Conservation (phyloP, 495 filamentous ascomycete genomes). For the Chaetomium cochliodes region DNA sequence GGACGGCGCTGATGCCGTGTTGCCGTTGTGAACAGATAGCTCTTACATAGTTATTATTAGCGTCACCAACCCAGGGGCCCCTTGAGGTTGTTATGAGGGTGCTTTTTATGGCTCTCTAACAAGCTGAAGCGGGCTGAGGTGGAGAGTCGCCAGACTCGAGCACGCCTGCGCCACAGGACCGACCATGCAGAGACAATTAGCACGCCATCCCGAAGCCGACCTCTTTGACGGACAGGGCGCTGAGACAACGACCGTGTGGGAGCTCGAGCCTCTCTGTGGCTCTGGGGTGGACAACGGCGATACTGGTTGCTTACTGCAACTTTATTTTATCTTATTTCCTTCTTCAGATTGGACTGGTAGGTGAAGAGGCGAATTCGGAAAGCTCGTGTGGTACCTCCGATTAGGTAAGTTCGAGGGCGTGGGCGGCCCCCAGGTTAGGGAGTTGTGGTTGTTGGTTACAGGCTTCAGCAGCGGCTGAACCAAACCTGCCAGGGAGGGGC, state of each 20-base stretch:
- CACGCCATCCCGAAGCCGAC: conserved; percentile 15
- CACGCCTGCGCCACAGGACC: not conserved
- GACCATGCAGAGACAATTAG: conserved; percentile 3
- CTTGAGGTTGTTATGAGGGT: no score
- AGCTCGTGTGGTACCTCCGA: not conserved
- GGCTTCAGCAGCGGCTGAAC: conserved; percentile 6
- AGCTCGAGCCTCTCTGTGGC: not conserved
- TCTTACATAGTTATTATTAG: no score
- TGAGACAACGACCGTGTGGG: not conserved
- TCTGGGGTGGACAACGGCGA: not conserved
- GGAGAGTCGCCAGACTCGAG: not conserved
- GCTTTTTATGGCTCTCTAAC: not conserved
- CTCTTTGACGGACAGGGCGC: not conserved
- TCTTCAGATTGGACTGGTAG: no score
- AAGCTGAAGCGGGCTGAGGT: not conserved
- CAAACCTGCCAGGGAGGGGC: not conserved
- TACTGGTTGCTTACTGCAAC: not conserved
- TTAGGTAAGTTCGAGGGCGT: not conserved
- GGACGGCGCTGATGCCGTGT: no score
- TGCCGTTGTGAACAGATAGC: no score
- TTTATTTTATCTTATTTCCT: no score
- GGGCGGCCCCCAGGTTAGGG: no score
- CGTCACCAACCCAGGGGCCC: no score
- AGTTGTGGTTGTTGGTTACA: not conserved
- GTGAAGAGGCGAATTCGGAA: not conserved